These are phyloP conservation scores for Entophlyctis luteolus DNA, from an alignment of 192 early-diverging fungal genomes.

Conservation along the genomic window DNA sequence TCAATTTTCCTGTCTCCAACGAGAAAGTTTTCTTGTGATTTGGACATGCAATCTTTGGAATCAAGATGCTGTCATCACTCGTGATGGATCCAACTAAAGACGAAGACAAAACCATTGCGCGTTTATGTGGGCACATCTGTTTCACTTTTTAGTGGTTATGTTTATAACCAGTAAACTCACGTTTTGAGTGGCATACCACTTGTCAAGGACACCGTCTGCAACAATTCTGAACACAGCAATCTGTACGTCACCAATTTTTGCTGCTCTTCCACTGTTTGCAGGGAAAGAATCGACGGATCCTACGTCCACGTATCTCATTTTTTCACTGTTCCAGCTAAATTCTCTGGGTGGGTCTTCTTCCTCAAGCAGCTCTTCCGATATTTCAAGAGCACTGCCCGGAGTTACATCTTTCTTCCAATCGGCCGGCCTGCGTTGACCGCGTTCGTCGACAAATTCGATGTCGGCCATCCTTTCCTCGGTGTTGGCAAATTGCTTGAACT, in stretches of 20 bases:
- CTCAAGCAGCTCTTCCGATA: neutral
- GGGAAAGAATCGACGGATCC: constrained; percentile 33
- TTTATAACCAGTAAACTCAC: constrained; percentile 24
- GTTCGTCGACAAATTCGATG: constrained; percentile 59
- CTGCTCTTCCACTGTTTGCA: constrained; percentile 47
- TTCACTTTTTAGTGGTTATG: no score
- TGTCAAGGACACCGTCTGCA: constrained; percentile 16
- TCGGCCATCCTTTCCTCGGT: constrained; percentile 38
- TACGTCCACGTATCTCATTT: neutral
- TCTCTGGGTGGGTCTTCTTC: constrained; percentile 18
- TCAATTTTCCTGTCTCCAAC: constrained; percentile 49
- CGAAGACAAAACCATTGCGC: constrained; percentile 61
- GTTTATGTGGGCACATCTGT: constrained; percentile 71
- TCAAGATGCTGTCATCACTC: constrained; percentile 13
- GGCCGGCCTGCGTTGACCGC: constrained; percentile 62
- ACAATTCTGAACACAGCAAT: constrained; percentile 56
- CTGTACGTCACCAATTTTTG: constrained; percentile 62
- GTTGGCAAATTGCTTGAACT: constrained; percentile 65
- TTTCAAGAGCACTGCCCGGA: neutral
- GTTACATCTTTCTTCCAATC: constrained; percentile 47
- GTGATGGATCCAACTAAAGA: constrained; percentile 52
- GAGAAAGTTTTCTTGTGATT: constrained; percentile 64
- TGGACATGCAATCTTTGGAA: constrained; percentile 62
- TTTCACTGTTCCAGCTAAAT: constrained; percentile 10
- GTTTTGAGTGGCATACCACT: constrained; percentile 70